Percentiles rank a stretch among this genome's conserved stretches.
Conservation (phyloP, 345 rosid genomes). For the Eutrema japonicum region DNA sequence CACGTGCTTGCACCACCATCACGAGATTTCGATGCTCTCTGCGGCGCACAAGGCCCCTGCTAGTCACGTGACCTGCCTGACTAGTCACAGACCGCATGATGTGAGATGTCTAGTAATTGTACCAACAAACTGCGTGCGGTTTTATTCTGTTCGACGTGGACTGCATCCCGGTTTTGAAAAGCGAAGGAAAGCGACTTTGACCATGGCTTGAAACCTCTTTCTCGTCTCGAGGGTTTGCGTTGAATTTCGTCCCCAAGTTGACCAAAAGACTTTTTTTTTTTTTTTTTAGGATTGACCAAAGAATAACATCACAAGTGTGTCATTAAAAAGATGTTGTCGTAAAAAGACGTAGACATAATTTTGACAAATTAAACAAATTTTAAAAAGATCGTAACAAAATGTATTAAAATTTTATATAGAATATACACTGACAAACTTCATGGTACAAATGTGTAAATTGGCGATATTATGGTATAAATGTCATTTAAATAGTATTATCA, state of each 20-base stretch:
- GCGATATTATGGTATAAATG: not conserved
- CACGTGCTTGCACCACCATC: conserved; percentile 53
- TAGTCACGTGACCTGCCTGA: conserved; percentile 46
- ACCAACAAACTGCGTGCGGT: conserved; percentile 12
- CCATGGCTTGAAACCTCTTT: not conserved
- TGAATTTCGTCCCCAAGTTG: not conserved
- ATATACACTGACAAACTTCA: not conserved
- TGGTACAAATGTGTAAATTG: not conserved
- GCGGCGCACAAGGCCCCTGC: conserved; percentile 30
- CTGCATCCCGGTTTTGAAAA: conserved; percentile 26
- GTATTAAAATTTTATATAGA: not conserved
- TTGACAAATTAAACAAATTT: not conserved
- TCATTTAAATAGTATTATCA: not conserved
- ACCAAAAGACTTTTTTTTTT: not conserved
- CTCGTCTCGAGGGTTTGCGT: not conserved
- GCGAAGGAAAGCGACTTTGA: not conserved
- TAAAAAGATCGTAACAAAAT: not conserved
- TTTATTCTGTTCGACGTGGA: not conserved
- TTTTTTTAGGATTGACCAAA: not conserved
- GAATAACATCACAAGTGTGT: not conserved
- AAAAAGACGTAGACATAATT: not conserved
- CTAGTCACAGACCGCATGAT: conserved; percentile 32
- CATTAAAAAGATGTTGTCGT: not conserved
- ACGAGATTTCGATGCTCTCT: conserved; percentile 43
- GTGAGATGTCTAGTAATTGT: conserved; percentile 32